Evolutionary conservation across 1,284 basidiomycete species (phyloP).

Genomic region (Puccinia hordei): DNA sequence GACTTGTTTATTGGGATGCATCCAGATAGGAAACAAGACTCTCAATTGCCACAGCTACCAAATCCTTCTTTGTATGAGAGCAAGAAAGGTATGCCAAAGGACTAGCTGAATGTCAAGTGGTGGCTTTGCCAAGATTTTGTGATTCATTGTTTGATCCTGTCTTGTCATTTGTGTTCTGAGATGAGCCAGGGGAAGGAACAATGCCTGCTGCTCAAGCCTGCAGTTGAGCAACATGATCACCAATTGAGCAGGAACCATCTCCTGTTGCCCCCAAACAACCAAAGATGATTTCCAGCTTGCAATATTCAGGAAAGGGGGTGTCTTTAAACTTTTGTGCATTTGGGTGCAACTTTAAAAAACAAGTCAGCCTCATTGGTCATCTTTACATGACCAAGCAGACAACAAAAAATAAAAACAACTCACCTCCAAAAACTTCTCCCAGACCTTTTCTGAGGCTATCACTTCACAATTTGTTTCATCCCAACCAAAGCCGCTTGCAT

Average conservation of each 20-base stretch:
- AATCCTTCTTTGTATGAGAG: neutral
- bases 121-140: neutral
- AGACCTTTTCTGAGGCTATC: neutral
- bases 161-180: neutral
- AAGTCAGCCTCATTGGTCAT: neutral
- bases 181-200: neutral
- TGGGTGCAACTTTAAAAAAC: neutral
- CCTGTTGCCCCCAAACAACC: neutral
- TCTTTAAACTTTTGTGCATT: neutral
- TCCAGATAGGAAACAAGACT: neutral
- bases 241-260: neutral
- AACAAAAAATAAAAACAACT: neutral
- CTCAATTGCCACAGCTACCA: neutral
- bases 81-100: neutral
- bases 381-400: neutral
- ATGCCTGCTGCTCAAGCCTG: neutral
- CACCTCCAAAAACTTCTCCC: constrained; percentile 1
- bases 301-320: neutral
- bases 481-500: too few relatives aligned
- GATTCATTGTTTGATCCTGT: too few relatives aligned
- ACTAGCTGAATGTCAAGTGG: neutral
- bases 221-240: neutral
- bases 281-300: constrained; percentile 1
- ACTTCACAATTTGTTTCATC: neutral
- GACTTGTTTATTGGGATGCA: neutral